Percentiles rank a stretch among this genome's conserved stretches.
Evolutionary conservation across 805 yeast species (phyloP).

Genomic region (Saccharomycopsis schoenii): DNA sequence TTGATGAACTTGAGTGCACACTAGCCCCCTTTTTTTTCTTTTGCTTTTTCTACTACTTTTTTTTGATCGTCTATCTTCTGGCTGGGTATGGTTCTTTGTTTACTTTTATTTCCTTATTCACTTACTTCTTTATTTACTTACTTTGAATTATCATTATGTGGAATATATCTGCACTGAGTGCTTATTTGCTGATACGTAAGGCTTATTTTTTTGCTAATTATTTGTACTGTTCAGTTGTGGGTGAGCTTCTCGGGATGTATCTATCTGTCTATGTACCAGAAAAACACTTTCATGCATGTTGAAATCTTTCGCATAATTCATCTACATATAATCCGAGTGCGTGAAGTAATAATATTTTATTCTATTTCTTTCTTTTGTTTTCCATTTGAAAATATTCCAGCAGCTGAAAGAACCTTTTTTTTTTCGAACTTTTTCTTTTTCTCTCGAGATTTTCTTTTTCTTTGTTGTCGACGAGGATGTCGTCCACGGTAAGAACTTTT

Average conservation of each 20-base stretch:
- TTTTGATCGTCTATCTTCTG: background rate
- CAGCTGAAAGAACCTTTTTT: background rate
- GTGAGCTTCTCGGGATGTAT: too few species aligned
- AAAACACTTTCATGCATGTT: background rate
- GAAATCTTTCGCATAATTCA: background rate
- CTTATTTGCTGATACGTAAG: too few species aligned
- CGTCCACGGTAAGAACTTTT: background rate
- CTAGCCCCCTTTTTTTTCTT: slow-evolving; percentile 5
- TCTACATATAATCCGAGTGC: background rate
- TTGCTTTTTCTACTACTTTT: background rate
- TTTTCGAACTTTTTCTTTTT: background rate
- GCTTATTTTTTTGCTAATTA: too few species aligned
- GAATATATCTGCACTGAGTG: background rate
- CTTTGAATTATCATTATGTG: background rate
- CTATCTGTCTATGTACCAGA: too few species aligned
- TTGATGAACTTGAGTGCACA: slow-evolving; percentile 39
- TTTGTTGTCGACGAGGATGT: background rate
- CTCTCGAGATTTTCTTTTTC: background rate
- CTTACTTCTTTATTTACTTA: background rate
- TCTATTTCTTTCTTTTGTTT: background rate
- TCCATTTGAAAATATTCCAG: background rate
- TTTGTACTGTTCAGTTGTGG: background rate
- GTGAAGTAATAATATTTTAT: background rate
- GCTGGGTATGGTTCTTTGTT: background rate
- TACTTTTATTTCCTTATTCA: background rate